Evolutionary conservation across 2,329 filamentous ascomycete species (phyloP).

Genomic region (Xylaria sp.): DNA sequence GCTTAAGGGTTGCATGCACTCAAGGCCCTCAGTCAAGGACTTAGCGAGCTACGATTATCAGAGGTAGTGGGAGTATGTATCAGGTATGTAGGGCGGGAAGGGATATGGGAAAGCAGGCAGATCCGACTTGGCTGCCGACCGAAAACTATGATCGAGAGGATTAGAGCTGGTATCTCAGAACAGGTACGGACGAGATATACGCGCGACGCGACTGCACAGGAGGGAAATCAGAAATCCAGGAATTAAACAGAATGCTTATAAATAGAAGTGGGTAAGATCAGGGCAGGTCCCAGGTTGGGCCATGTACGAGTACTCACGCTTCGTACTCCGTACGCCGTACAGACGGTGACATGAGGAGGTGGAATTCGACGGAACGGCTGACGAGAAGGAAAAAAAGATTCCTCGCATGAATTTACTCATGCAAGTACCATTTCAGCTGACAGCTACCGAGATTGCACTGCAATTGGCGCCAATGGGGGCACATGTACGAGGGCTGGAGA

Average conservation of each 20-base stretch:
- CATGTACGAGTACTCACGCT: no score
- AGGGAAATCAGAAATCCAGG: constrained; percentile 1
- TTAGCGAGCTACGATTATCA: neutral
- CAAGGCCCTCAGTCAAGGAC: constrained; percentile 1
- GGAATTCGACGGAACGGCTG: constrained; percentile 17
- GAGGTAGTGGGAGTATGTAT: neutral
- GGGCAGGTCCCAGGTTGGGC: no score
- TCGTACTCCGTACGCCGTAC: no score
- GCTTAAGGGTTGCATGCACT: neutral
- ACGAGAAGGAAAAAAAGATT: constrained; percentile 11
- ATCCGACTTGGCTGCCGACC: neutral
- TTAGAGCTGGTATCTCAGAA: constrained; percentile 11
- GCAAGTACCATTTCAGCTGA: constrained; percentile 32
- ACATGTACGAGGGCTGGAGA: neutral
- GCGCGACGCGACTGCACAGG: constrained; percentile 4
- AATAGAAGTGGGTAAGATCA: constrained; percentile 29
- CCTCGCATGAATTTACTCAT: constrained; percentile 34
- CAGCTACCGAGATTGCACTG: constrained; percentile 38
- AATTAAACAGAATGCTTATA: constrained; percentile 25
- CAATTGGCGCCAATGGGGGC: constrained; percentile 19
- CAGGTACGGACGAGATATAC: constrained; percentile 1
- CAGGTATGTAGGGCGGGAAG: no score
- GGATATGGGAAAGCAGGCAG: neutral
- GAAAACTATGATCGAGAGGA: constrained; percentile 7
- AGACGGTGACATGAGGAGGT: constrained; percentile 21